Evolutionary conservation across 2,329 filamentous ascomycete species (phyloP), one percentile per base, ranked within the genome.

Genomic region (Teratosphaeriaceae sp.): DNA sequence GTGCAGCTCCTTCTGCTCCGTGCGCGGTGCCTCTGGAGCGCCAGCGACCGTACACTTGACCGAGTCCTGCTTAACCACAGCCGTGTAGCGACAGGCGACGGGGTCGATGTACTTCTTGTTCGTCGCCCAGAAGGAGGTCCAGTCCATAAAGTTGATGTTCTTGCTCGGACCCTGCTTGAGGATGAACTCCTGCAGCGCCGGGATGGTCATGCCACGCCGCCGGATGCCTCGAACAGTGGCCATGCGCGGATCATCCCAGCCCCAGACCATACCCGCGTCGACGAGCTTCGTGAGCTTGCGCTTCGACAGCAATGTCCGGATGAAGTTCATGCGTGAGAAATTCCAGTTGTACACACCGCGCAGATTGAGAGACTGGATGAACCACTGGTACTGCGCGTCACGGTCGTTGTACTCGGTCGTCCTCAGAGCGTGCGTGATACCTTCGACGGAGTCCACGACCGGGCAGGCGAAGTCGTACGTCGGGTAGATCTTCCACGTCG

Each of bases 401-500:
- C 86, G 82, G 65, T 92, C 86, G 43, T 86, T 86, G 69, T 90
- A 92, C 73, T 92, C 86, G 54, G 85, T 90, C 1, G 86, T 88
- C 54, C 86, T 78, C 44, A 92, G 74, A 6, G 86, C 86, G 61
- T 90, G 86, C 2, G 86, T 92, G 42, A 92, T 82, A 30, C 86
- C 86, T 70, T 92, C 85, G 53, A 86, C 67, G 47, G 80, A 80
- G 66, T 92, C 86, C 46, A 92, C 80, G 18, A 90, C 79, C 13
- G 86, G 86, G 66, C 84, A 88, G 50, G 85, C 85, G 61, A 90
- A 87, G 64, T 92, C 86, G 71, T 92, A 92, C 51, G 84, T 90
- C 24, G 85, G 85, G 67, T 90, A 90, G 61, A 88, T 83, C 69
- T 89, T 90, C 84, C 85, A 90, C 48, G 74, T 79, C 45, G 72